Base-by-base conservation (phyloP, 257 asterid species). In the Lycium ferocissimum region DNA sequence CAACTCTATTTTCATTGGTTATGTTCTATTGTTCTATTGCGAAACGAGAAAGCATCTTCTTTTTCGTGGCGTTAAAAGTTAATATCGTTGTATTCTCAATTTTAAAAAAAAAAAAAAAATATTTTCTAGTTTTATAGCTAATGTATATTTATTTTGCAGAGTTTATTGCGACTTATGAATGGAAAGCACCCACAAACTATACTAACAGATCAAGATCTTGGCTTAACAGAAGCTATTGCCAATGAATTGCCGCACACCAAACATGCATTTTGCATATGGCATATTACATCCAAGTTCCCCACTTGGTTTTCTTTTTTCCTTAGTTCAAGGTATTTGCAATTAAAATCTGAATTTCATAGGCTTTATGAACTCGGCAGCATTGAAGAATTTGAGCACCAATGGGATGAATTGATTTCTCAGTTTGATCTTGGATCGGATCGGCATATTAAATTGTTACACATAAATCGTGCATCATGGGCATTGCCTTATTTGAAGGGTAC, bases 231-330 rank as follows among this genome's bases (percentile, higher is more conserved):
- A 26, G 33, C 33, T 26, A 26, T 26, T 26, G 33, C 33, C 33
- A 26, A 26, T 26, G 33, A 26, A 26, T 26, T 26, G 33, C 33
- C 33, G 33, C 33, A 26, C 33, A 26, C 33, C 33, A 26, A 26
- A 26, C 33, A 26, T 26, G 33, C 33, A 0, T 78, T 79, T 51
- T 79, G 35, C 10, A 79, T 79, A 53, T 79, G 66, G 5, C 67
- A 79, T 22, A 79, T 79, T 43, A 53, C 83, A 9, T 18, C 47
- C 35, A 79, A 53, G 65, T 79, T 79, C 14, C 8, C 33, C 33
- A 26, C 33, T 26, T 26, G 33, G 33, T 26, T 26, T 26, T 26
- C 33, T 26, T 26, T 26, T 26, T 0, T 26, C 33, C 33, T 26
- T 26, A 1, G 33, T 26, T 26, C 33, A 26, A 26, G 33, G 33